These are phyloP conservation scores for Vitis rupestris DNA, from an alignment of 164 flowering plant species.

Conservation along the genomic window DNA sequence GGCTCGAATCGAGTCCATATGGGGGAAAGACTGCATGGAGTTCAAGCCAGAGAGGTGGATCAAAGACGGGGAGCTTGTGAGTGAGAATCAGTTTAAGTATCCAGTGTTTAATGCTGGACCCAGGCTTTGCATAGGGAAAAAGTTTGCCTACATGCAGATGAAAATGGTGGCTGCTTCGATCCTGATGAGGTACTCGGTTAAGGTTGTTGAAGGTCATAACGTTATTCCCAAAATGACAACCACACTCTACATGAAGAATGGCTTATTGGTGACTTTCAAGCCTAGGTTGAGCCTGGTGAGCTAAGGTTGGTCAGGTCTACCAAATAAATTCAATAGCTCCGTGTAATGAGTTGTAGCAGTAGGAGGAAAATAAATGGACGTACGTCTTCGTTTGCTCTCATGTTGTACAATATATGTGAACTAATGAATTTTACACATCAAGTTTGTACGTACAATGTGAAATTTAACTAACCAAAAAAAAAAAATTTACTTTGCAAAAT, in stretches of 20 bases:
- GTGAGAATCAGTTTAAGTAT: slow-evolving; percentile 47
- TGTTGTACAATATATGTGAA: too few species aligned
- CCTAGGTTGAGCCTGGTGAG: not conserved
- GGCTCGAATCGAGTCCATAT: slow-evolving; percentile 41
- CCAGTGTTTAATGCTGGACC: slow-evolving; percentile 60
- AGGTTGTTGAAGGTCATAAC: not conserved
- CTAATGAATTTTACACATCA: too few species aligned
- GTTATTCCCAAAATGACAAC: slow-evolving; percentile 11
- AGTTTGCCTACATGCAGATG: slow-evolving; percentile 70
- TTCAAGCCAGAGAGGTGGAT: slow-evolving; percentile 71
- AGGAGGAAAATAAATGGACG: too few species aligned
- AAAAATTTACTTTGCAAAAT: too few species aligned
- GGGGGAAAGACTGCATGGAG: slow-evolving; percentile 65
- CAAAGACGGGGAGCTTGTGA: slow-evolving; percentile 38
- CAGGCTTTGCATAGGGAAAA: slow-evolving; percentile 58
- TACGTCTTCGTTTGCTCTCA: too few species aligned
- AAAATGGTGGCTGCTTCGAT: too few species aligned
- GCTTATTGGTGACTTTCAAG: slow-evolving; percentile 4
- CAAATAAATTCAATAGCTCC: too few species aligned
- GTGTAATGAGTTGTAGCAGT: too few species aligned
- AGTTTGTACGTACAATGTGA: too few species aligned
- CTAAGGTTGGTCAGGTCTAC: too few species aligned
- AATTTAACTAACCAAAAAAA: too few species aligned
- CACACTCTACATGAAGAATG: slow-evolving; percentile 12
- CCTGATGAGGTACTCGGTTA: not conserved